These are phyloP conservation scores for Trichoderma sp. DNA, from an alignment of 2,329 filamentous ascomycete genomes.

Conservation along the genomic window DNA sequence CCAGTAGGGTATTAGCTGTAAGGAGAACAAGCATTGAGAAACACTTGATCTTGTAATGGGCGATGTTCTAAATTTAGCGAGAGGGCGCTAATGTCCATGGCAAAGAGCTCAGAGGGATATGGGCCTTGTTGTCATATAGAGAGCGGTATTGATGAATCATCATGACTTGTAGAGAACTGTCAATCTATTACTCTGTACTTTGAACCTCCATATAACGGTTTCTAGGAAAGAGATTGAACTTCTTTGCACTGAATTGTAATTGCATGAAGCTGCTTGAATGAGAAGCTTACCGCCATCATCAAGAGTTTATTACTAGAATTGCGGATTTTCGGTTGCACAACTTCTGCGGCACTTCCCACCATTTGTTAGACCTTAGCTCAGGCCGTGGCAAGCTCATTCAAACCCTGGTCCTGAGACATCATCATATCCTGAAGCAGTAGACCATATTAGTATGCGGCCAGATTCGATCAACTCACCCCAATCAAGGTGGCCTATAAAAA, in stretches of 20 bases:
- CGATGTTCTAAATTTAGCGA: background rate
- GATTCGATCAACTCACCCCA: background rate
- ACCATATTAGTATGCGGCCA: background rate
- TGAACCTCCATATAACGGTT: background rate
- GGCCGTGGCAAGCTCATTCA: background rate
- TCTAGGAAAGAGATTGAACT: background rate
- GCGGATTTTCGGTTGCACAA: background rate
- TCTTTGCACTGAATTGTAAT: background rate
- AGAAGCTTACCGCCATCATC: background rate
- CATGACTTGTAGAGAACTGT: background rate
- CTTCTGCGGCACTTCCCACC: background rate
- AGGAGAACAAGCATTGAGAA: background rate
- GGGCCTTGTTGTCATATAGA: too few species aligned
- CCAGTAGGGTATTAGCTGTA: background rate
- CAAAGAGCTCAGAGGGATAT: background rate
- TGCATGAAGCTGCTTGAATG: background rate
- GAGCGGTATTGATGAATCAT: too few species aligned
- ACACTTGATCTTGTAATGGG: background rate
- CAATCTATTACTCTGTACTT: background rate
- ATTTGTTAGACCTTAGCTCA: background rate
- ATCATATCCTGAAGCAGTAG: background rate
- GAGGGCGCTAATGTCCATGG: background rate
- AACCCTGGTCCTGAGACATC: conserved; percentile 7
- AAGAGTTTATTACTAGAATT: background rate
- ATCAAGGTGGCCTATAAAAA: background rate